A percentile compares a stretch with the other conserved stretches of the same genome.
phyloP scores from a whole-genome alignment of 2,329 filamentous ascomycete genomes.

The Ampelomyces quisqualis region DNA sequence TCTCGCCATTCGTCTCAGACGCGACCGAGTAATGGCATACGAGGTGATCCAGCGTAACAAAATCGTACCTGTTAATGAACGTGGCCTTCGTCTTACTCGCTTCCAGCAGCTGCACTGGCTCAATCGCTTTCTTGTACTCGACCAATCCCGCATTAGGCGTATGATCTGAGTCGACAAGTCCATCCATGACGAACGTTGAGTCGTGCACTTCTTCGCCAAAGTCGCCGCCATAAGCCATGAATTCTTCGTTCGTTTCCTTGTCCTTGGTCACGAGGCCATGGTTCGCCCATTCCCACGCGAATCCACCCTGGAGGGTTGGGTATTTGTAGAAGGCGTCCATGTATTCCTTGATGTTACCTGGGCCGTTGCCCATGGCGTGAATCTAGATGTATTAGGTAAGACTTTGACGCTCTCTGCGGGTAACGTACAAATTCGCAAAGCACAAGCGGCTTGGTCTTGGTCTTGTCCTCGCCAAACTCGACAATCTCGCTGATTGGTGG shows the following conservation, averaged over 20 bases:
- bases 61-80: constrained; percentile 41
- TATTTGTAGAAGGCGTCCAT: constrained; percentile 63
- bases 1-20: constrained; percentile 6
- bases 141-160: constrained; percentile 44
- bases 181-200: constrained; percentile 50
- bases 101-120: constrained; percentile 43
- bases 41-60: constrained; percentile 43
- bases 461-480: constrained; percentile 47
- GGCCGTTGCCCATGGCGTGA: constrained; percentile 73
- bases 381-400: constrained; percentile 18
- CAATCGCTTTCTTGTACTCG: constrained; percentile 49
- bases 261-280: constrained; percentile 48
- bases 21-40: constrained; percentile 18
- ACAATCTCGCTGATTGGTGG: constrained; percentile 56
- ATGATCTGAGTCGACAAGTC: constrained; percentile 47
- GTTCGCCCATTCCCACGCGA: constrained; percentile 52
- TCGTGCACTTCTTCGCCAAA: constrained; percentile 48
- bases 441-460: constrained; percentile 56
- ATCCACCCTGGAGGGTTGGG: constrained; percentile 63
- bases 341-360: constrained; percentile 69
- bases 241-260: constrained; percentile 41
- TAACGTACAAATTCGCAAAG: constrained; percentile 54
- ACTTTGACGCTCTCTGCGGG: too few relatives aligned
- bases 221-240: constrained; percentile 49
- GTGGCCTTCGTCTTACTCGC: constrained; percentile 22